A percentile compares a stretch with the other conserved stretches of the same genome.
These are phyloP conservation scores for Angomonas deanei DNA, from an alignment of 208 protist genomes.

Conservation along the genomic window DNA sequence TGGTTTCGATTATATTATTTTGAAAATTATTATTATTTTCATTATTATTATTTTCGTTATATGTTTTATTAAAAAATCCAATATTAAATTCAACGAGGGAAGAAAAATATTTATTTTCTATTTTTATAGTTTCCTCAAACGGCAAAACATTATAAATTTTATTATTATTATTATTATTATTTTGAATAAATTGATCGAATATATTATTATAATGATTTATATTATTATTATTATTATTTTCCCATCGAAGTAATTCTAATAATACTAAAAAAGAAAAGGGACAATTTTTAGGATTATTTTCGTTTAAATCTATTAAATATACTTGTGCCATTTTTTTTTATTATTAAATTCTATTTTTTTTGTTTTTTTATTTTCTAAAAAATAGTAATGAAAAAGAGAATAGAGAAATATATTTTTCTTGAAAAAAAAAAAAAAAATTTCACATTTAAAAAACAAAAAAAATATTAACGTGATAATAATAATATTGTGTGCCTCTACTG, in stretches of 20 bases:
- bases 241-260: not conserved
- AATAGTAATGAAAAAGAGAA: too few relatives aligned
- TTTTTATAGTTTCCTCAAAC: not conserved
- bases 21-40: not conserved
- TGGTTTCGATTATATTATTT: not conserved
- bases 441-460: not conserved
- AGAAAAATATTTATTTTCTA: not conserved
- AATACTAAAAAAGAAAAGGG: not conserved
- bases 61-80: not conserved
- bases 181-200: too few relatives aligned
- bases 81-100: not conserved
- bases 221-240: not conserved
- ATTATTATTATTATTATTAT: not conserved
- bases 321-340: not conserved
- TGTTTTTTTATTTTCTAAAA: too few relatives aligned
- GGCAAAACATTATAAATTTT: not conserved
- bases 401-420: too few relatives aligned
- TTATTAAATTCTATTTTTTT: not conserved
- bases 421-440: not conserved
- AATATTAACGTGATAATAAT: too few relatives aligned
- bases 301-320: not conserved
- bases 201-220: not conserved
- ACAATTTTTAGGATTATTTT: not conserved
- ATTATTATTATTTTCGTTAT: not conserved
- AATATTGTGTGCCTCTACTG: too few relatives aligned